These are phyloP conservation scores for Penicillium sclerotigenum DNA, from an alignment of 2,329 filamentous ascomycete genomes.

Conservation along the genomic window DNA sequence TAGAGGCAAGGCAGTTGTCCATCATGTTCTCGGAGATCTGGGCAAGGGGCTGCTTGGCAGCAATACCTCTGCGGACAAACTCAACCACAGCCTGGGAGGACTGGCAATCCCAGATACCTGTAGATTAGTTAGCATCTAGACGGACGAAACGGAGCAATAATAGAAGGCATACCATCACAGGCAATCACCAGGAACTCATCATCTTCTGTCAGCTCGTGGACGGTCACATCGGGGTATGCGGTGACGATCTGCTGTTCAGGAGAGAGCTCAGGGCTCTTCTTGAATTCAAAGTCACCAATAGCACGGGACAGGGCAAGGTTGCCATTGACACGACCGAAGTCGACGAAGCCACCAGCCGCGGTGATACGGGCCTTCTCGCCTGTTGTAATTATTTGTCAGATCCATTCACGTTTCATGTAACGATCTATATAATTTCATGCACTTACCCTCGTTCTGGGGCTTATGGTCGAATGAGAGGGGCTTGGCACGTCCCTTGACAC, in stretches of 20 bases:
- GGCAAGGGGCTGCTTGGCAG: constrained; percentile 88
- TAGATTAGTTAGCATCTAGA: constrained; percentile 3
- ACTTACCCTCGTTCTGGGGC: constrained; percentile 88
- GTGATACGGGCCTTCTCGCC: constrained; percentile 94
- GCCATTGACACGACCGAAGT: constrained; percentile 97
- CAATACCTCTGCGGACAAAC: constrained; percentile 94
- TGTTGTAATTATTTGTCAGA: constrained; percentile 40
- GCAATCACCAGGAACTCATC: constrained; percentile 94
- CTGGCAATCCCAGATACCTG: constrained; percentile 99
- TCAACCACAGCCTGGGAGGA: constrained; percentile 96
- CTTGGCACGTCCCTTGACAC: constrained; percentile 95
- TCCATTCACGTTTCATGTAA: background rate
- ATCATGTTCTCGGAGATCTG: constrained; percentile 99
- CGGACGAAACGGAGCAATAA: constrained; percentile 5
- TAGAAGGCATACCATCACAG: constrained; percentile 70
- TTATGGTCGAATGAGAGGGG: constrained; percentile 99
- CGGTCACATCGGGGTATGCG: constrained; percentile 88
- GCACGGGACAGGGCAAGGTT: constrained; percentile 95
- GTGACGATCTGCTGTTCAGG: constrained; percentile 99
- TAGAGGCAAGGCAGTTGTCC: constrained; percentile 98
- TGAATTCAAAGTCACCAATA: constrained; percentile 99
- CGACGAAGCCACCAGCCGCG: constrained; percentile 93
- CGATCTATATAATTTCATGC: background rate
- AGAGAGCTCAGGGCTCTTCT: constrained; percentile 94
- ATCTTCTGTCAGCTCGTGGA: constrained; percentile 85